These are phyloP conservation scores for Lagenidium giganteum DNA, from an alignment of 352 stramenopile species.

Conservation along the genomic window DNA sequence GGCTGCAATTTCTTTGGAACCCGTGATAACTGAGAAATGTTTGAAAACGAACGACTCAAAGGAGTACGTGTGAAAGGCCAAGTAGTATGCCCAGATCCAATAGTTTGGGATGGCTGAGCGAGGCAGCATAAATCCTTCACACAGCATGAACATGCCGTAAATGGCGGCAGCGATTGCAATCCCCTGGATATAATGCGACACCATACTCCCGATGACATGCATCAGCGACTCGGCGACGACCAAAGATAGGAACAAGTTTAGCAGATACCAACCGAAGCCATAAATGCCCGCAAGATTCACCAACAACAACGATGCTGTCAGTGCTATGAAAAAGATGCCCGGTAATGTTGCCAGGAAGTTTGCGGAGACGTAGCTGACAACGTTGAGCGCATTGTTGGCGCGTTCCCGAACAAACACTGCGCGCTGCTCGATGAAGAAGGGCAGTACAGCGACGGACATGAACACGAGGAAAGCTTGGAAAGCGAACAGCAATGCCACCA, in stretches of 20 bases:
- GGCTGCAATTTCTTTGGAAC: neutral
- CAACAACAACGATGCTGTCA: conserved; percentile 19
- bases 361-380: conserved; percentile 38
- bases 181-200: conserved; percentile 43
- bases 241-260: conserved; percentile 36
- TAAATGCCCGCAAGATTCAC: conserved; percentile 17
- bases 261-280: conserved; percentile 16
- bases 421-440: conserved; percentile 76
- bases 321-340: conserved; percentile 28
- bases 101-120: conserved; percentile 21
- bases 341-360: conserved; percentile 37
- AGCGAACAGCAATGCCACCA: conserved; percentile 66
- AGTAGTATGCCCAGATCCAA: conserved; percentile 34
- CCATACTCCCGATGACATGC: conserved; percentile 27
- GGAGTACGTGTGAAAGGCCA: conserved; percentile 39
- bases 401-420: conserved; percentile 64
- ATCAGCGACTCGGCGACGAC: conserved; percentile 36
- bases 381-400: conserved; percentile 46
- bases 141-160: conserved; percentile 40
- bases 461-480: conserved; percentile 82
- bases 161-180: conserved; percentile 37
- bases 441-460: conserved; percentile 79
- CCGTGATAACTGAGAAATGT: conserved; percentile 23
- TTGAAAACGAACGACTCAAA: conserved; percentile 39
- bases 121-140: conserved; percentile 35